Percentiles rank a stretch among this genome's conserved stretches.
Evolutionary conservation across 1,139 yeast genomes (phyloP).

Genomic region (Debaryomyces sp.): DNA sequence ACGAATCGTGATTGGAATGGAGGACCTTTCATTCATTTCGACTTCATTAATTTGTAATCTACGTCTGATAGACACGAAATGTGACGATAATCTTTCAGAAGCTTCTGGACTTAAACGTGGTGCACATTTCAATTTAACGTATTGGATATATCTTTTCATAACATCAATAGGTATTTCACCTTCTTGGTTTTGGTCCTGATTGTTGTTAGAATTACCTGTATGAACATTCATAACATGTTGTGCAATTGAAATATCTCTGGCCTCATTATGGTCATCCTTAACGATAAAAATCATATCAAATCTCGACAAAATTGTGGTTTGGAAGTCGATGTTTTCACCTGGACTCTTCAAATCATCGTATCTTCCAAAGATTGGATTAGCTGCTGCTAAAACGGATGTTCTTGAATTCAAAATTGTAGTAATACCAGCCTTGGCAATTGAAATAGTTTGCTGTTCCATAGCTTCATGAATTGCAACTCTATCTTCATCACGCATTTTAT

Average conservation of each 20-base stretch:
- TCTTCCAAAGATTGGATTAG: constrained; percentile 95
- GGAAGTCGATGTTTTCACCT: constrained; percentile 97
- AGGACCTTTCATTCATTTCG: constrained; percentile 84
- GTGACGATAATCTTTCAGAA: constrained; percentile 88
- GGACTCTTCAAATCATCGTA: constrained; percentile 96
- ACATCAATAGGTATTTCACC: constrained; percentile 89
- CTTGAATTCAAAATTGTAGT: constrained; percentile 94
- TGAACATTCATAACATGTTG: constrained; percentile 95
- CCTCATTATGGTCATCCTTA: constrained; percentile 90
- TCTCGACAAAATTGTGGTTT: constrained; percentile 93
- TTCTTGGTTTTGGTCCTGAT: constrained; percentile 54
- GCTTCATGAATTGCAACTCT: constrained; percentile 99
- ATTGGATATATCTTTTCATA: constrained; percentile 91
- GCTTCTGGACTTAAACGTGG: constrained; percentile 92
- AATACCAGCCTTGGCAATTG: constrained; percentile 99
- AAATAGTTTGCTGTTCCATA: constrained; percentile 98
- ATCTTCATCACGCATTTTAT: constrained; percentile 98
- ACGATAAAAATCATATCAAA: constrained; percentile 98
- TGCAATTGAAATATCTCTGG: constrained; percentile 87
- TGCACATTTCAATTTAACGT: constrained; percentile 87
- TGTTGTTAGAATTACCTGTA: constrained; percentile 64
- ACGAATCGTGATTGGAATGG: constrained; percentile 96
- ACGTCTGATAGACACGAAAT: constrained; percentile 88
- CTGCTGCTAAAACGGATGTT: constrained; percentile 96
- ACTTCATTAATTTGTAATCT: constrained; percentile 81